Base-by-base conservation (phyloP, 176 grass and related monocot genomes). In the Oryza nivara region DNA sequence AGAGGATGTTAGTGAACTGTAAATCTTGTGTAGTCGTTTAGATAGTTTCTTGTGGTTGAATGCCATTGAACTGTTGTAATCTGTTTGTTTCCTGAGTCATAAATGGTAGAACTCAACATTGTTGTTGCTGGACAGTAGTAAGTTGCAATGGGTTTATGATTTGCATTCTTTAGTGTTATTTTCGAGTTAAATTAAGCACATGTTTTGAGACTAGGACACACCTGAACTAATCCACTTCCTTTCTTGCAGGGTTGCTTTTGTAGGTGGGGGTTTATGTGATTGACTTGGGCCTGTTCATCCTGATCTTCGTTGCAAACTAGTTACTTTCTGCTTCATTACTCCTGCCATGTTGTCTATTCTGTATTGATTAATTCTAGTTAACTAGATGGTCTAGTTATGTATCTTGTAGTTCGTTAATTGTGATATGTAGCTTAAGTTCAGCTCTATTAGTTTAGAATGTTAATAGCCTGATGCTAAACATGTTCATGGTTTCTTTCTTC, bases 361-460 rank as follows among this genome's bases (percentile, higher is more conserved):
- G 80, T 80, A 83, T 78, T 60, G 61, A 48, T 89, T 75, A 63
- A 80, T 61, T 80, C 70, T 68, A 84, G 66, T 65, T 80, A 63
- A 67, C 75, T 91, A 87, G 80, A 71, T 87, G 49, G 34, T 76
- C 38, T 90, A 87, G 89, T 78, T 76, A 70, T 80, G 49, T 84
- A 58, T 58, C 17, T 58, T 19, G 17, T 17, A 58, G 19, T 58
- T 72, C 82, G 80, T 75, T 89, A 70, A 25, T 49, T 75, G 80
- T 83, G 70, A 71, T 32, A 45, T 80, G 72, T 91, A 91, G 76
- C 54, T 32, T 80, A 81, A 85, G 49, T 60, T 81, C 45, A 70
- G n/a, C 45, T 68, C 48, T 32, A 74, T 14, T 87, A 91, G 85
- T 64, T 74, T 87, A 91, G 85, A 45, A 65, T 88, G 79, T 88